A percentile compares a stretch with the other conserved stretches of the same genome.
phyloP scores from a whole-genome alignment of 768 basidiomycete genomes.

The Rossbeevera mucosa region DNA sequence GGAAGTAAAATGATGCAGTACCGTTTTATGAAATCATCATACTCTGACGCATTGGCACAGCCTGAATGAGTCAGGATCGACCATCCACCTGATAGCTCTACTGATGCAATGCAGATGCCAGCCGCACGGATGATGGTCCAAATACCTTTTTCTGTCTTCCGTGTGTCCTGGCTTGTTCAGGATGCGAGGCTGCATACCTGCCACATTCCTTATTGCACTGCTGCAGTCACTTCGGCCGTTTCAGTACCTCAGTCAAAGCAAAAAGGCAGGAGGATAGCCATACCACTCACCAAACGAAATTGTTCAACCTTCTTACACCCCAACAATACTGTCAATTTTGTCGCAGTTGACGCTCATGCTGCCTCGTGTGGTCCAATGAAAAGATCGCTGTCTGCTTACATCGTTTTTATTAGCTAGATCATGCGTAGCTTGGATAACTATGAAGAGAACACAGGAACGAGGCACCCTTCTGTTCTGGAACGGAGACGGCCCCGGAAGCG shows the following conservation, averaged over 20 bases:
- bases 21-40: too few species aligned
- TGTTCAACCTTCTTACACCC: background rate
- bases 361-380: too few species aligned
- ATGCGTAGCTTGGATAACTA: background rate
- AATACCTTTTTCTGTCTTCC: too few species aligned
- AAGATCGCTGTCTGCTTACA: background rate
- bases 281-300: background rate
- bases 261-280: background rate
- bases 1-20: too few species aligned
- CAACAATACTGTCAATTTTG: background rate
- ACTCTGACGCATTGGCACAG: too few species aligned
- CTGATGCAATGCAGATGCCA: too few species aligned
- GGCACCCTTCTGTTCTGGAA: background rate
- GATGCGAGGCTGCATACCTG: background rate
- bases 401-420: background rate
- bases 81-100: too few species aligned
- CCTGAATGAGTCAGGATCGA: too few species aligned
- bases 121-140: too few species aligned
- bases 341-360: background rate
- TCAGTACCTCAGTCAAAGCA: background rate
- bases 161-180: background rate
- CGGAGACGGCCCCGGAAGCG: background rate
- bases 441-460: background rate
- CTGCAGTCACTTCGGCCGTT: background rate
- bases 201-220: background rate